Evolutionary conservation across 257 asterid genomes (phyloP).

Genomic region (Leonotis leonurus): DNA sequence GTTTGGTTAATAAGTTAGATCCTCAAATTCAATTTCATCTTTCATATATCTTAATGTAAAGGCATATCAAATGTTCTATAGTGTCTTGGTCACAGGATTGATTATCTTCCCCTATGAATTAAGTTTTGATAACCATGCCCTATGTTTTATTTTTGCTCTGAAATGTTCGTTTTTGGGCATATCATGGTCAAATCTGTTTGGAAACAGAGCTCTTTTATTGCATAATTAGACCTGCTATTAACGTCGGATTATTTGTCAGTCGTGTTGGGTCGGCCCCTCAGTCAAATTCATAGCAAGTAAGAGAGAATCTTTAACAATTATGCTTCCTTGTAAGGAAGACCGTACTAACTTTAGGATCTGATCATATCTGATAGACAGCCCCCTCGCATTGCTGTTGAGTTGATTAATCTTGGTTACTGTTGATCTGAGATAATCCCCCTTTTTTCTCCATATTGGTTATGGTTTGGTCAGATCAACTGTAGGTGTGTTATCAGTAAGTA

Average conservation of each 20-base stretch:
- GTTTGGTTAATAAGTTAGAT: neutral
- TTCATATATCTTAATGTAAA: neutral
- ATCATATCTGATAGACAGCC: neutral
- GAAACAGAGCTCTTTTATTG: too few species aligned
- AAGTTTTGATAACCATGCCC: neutral
- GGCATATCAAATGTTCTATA: neutral
- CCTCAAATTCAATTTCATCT: neutral
- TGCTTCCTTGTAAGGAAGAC: neutral
- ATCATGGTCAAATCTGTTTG: too few species aligned
- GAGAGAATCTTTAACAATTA: neutral
- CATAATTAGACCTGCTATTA: too few species aligned
- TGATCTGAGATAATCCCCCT: neutral
- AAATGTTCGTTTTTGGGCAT: too few species aligned
- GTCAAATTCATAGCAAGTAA: neutral
- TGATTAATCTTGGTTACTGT: neutral
- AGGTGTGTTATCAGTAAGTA: neutral
- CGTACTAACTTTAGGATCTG: neutral
- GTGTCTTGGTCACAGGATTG: neutral
- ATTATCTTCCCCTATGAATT: neutral
- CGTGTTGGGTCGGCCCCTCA: too few species aligned
- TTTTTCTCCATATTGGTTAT: neutral
- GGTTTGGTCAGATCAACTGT: neutral
- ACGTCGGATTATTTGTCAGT: too few species aligned
- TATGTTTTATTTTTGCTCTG: neutral
- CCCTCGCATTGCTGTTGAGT: neutral